Evolutionary conservation across 1,284 basidiomycete species (phyloP).

Genomic region (Cutaneotrichosporon cavernicola): DNA sequence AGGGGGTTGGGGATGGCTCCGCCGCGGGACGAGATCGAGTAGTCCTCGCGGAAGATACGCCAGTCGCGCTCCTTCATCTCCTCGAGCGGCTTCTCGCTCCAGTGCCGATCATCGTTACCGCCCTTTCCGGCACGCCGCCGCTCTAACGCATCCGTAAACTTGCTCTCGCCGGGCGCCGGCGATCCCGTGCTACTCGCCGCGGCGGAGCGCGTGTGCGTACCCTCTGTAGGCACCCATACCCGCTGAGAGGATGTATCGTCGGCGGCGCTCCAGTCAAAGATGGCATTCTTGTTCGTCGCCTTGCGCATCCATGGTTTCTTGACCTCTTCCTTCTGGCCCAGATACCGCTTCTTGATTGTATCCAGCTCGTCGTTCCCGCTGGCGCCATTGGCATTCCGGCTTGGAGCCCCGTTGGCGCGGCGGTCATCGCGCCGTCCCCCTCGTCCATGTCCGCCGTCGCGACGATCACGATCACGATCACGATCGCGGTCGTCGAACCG

Average conservation of each 20-base stretch:
- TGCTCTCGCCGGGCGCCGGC: slow-evolving; percentile 17
- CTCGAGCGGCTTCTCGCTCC: slow-evolving; percentile 88
- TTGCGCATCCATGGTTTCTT: slow-evolving; percentile 91
- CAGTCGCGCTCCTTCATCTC: slow-evolving; percentile 99
- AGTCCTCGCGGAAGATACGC: slow-evolving; percentile 99
- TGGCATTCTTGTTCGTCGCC: slow-evolving; percentile 85
- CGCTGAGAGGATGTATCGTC: slow-evolving; percentile 74
- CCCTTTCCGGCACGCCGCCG: slow-evolving; percentile 74
- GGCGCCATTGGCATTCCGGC: slow-evolving; percentile 13
- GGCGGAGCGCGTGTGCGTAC: not conserved
- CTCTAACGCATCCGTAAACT: slow-evolving; percentile 67
- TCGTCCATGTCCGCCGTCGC: slow-evolving; percentile 22
- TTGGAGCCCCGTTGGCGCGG: slow-evolving; percentile 4
- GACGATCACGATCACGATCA: slow-evolving; percentile 4
- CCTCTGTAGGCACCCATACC: slow-evolving; percentile 6
- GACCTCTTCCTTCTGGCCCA: slow-evolving; percentile 66
- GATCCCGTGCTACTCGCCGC: slow-evolving; percentile 11
- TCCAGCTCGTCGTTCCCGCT: slow-evolving; percentile 65
- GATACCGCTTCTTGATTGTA: slow-evolving; percentile 80
- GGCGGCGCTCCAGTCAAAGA: slow-evolving; percentile 96
- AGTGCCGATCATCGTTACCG: slow-evolving; percentile 87
- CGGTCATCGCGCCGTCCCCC: slow-evolving; percentile 12
- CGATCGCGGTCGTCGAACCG: slow-evolving; percentile 11
- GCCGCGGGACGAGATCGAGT: slow-evolving; percentile 87
- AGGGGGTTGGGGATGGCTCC: slow-evolving; percentile 90